Evolutionary conservation across 2,329 filamentous ascomycete genomes (phyloP), one percentile per base, ranked within the genome.

Genomic region (Penicillium fuscoglaucum): DNA sequence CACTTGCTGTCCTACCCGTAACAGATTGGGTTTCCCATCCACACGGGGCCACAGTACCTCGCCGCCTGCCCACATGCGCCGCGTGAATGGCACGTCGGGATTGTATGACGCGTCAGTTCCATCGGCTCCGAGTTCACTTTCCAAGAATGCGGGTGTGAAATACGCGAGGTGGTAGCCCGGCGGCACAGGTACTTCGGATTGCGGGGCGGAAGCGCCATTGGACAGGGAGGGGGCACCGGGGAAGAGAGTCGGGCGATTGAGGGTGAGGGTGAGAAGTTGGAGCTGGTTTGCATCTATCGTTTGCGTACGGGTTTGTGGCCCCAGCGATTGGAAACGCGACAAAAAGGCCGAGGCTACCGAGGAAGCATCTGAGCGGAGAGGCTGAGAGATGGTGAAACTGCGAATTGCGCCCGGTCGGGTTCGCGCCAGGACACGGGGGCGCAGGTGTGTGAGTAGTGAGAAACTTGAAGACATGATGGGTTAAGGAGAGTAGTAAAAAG

Each of bases 31-130:
- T 28, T 65, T 60, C 7, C 68, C 73, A 21, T 70, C 55, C 5
- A 52, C 58, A 13, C 74, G 70, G 1, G 76, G 66, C 84, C 84
- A 87, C 15, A 70, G 68, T 72, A 88, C 83, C 56, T 78, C 76
- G 0, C 87, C 87, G 1, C 86, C 86, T 0, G 86, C 86, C 87
- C 87, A 89, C 86, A 89, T 88, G 13, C 86, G 78, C 31, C 86
- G 73, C 2, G 84, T 86, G 57, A 87, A 89, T 0, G 85, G 85
- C 3, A 73, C 60, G 0, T 83, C 79, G 0, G 85, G 81, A 63
- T 87, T 88, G 68, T 84, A 88, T 0, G 81, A 82, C 1, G 68
- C 73, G 71, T 89, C 86, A 0, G 83, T 86, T 15, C 87, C 87
- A 68, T 89, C 86, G 0, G 69, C 60, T 0, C 85, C 85, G 0